These are phyloP conservation scores for Saccharum officinarum DNA, from an alignment of 176 grass and related monocot species.

Conservation along the genomic window DNA sequence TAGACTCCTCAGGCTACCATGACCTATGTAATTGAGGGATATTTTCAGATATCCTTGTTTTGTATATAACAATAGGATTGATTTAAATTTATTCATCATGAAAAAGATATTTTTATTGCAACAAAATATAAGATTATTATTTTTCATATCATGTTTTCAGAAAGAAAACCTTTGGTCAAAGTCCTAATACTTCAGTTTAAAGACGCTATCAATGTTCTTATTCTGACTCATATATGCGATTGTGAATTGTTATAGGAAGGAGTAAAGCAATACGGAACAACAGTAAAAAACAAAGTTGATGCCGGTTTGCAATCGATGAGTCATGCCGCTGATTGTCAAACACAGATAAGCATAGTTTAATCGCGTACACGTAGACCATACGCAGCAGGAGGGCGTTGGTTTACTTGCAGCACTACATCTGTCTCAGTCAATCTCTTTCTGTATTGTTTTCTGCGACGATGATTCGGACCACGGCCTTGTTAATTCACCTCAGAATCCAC, in stretches of 20 bases:
- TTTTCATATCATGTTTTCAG: background rate
- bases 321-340: conserved; percentile 9
- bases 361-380: conserved; percentile 13
- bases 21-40: no score
- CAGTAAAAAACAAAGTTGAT: no score
- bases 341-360: background rate
- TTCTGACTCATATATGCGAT: background rate
- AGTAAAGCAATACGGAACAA: background rate
- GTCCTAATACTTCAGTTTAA: background rate
- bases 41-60: no score
- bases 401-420: background rate
- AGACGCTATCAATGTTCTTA: background rate
- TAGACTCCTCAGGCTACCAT: no score
- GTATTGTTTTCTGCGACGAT: background rate
- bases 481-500: no score
- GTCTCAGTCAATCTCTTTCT: background rate
- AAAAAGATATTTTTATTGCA: no score
- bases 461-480: no score
- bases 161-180: background rate
- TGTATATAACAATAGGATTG: no score
- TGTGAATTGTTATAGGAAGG: background rate
- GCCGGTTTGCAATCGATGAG: no score
- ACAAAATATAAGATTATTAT: background rate
- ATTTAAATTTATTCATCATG: no score
- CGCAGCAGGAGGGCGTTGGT: background rate